Conservation (phyloP, 2,329 filamentous ascomycete genomes). For the Neoascochyta sp. region DNA sequence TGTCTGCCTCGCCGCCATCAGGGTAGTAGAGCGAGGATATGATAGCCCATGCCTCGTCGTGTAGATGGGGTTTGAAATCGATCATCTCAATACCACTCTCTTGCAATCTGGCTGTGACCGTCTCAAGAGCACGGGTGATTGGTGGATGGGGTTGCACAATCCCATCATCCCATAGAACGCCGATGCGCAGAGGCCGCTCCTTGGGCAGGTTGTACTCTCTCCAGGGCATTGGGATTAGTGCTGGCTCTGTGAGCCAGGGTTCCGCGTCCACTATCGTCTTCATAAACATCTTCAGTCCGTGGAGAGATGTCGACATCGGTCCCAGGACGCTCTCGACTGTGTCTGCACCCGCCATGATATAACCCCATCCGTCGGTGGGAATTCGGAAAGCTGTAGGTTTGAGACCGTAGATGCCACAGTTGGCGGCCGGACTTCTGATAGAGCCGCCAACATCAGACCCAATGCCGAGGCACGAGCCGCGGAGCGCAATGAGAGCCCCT, state of each 20-base stretch:
- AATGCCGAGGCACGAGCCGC: slow-evolving; percentile 53
- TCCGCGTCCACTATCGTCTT: slow-evolving; percentile 49
- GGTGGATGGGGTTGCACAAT: slow-evolving; percentile 65
- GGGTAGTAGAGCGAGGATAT: slow-evolving; percentile 46
- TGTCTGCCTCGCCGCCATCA: slow-evolving; percentile 57
- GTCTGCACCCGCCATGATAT: slow-evolving; percentile 46
- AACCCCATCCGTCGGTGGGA: slow-evolving; percentile 42
- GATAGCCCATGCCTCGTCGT: slow-evolving; percentile 50
- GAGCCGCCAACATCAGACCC: slow-evolving; percentile 26
- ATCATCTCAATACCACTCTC: slow-evolving; percentile 51
- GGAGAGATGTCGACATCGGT: slow-evolving; percentile 52
- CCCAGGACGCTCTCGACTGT: slow-evolving; percentile 51
- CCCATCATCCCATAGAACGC: slow-evolving; percentile 62
- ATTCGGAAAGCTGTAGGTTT: slow-evolving; percentile 47
- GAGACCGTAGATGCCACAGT: slow-evolving; percentile 32
- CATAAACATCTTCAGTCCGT: slow-evolving; percentile 54
- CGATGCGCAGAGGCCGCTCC: slow-evolving; percentile 49
- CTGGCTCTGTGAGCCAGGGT: slow-evolving; percentile 58
- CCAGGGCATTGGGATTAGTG: slow-evolving; percentile 60
- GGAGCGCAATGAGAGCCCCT: slow-evolving; percentile 52
- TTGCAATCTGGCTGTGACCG: slow-evolving; percentile 45
- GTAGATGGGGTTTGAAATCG: slow-evolving; percentile 50
- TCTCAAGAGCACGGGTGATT: slow-evolving; percentile 54
- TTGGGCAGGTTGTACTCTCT: slow-evolving; percentile 25
- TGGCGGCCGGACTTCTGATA: slow-evolving; percentile 26